phyloP scores from a whole-genome alignment of 2,329 filamentous ascomycete genomes.

The Esteya vermicola region DNA sequence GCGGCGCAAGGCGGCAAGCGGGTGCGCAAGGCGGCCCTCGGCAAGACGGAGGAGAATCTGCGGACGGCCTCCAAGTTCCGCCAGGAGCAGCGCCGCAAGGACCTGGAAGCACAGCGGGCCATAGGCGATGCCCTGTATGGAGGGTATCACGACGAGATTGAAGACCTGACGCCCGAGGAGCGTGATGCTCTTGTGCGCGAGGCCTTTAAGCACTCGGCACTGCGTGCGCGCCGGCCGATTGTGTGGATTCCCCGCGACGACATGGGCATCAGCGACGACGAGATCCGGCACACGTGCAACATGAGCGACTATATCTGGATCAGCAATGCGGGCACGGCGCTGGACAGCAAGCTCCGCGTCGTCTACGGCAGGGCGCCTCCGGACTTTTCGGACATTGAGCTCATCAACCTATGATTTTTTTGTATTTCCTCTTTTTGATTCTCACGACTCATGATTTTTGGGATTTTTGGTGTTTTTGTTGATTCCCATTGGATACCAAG shows the following conservation, averaged over 20 bases:
- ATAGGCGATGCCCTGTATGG: slow-evolving; percentile 75
- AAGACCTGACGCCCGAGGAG: slow-evolving; percentile 83
- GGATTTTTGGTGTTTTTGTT: not conserved
- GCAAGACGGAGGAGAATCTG: slow-evolving; percentile 23
- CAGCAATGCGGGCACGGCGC: slow-evolving; percentile 78
- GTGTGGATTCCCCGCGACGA: slow-evolving; percentile 93
- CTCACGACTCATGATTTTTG: not conserved
- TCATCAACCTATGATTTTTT: slow-evolving; percentile 56
- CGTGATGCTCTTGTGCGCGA: slow-evolving; percentile 72
- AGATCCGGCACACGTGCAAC: slow-evolving; percentile 62
- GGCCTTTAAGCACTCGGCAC: slow-evolving; percentile 80
- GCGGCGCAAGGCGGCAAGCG: slow-evolving; percentile 34
- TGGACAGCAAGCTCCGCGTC: slow-evolving; percentile 72
- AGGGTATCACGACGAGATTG: slow-evolving; percentile 81
- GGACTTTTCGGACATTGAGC: slow-evolving; percentile 76
- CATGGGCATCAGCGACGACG: slow-evolving; percentile 80
- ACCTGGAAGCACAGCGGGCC: slow-evolving; percentile 57
- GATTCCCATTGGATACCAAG: no score
- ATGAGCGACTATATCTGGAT: slow-evolving; percentile 81
- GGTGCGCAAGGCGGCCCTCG: slow-evolving; percentile 30
- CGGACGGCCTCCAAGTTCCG: slow-evolving; percentile 33
- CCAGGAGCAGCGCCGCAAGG: slow-evolving; percentile 34
- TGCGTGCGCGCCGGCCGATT: slow-evolving; percentile 70
- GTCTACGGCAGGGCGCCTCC: slow-evolving; percentile 77
- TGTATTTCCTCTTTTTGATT: not conserved